Evolutionary conservation across 768 basidiomycete species (phyloP), one percentile per base, ranked within the genome.

Genomic region (Amanita inopinata): DNA sequence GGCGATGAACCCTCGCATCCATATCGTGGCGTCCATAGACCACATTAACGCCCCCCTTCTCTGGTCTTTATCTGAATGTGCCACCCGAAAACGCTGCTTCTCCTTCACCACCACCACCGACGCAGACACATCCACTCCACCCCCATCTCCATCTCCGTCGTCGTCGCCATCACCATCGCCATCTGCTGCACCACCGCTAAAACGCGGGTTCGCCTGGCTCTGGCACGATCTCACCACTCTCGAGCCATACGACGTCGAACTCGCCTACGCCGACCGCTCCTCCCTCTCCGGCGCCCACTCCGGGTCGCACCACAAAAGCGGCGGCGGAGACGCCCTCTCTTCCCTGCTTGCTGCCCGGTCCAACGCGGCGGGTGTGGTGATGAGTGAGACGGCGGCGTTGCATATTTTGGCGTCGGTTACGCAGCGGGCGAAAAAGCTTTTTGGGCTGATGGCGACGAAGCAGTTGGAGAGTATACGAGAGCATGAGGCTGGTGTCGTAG

Each of bases 141-240:
- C n/a, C n/a, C n/a, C n/a, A n/a, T n/a, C n/a, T n/a, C n/a, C n/a
- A n/a, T n/a, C n/a, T n/a, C n/a, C n/a, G n/a, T n/a, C n/a, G n/a
- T n/a, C n/a, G n/a, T n/a, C n/a, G n/a, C n/a, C n/a, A n/a, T n/a
- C n/a, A n/a, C n/a, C n/a, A n/a, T n/a, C n/a, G n/a, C n/a, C n/a
- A n/a, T n/a, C n/a, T n/a, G n/a, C n/a, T n/a, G n/a, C n/a, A n/a
- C n/a, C n/a, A n/a, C n/a, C n/a, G n/a, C n/a, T n/a, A n/a, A 45
- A 60, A 25, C 69, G 69, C 24, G 81, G 82, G 6, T 83, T 76
- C 56, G 62, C 76, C 1, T 90, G 87, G 79, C 64, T 91, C 11
- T 89, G 88, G 78, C 89, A 97, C 61, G 89, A 94, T 60, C 60
- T 90, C 17, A 89, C 91, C 3, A 96, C 94, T 1, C 82, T 92